Base-by-base conservation (phyloP, 169 alveolate genomes). In the Eimeria falciformis region DNA sequence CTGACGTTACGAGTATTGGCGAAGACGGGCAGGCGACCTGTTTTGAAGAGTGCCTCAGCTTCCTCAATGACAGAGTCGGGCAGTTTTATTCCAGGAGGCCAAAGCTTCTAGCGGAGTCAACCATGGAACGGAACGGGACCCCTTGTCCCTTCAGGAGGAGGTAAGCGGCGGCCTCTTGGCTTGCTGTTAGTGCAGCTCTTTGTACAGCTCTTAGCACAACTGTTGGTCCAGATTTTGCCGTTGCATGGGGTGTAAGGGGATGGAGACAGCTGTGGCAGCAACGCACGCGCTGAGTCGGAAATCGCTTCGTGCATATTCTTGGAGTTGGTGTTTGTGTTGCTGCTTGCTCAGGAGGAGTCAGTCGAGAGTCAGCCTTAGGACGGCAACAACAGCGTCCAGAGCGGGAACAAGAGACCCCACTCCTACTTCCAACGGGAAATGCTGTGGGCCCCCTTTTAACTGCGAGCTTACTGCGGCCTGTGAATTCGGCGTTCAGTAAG, bases 71-170 rank as follows among this genome's bases (percentile, higher is more conserved):
- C 5, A 78, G 69, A 23, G 87, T 78, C 46, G 87, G 87, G 2
- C 87, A 68, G 18, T 46, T 25, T 27, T 78, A 78, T 14, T 27
- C 27, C 0, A 43, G 69, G 71, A 78, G 87, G 27, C 87, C 87
- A 47, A 17, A 78, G 0, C 1, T 78, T 0, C 69, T 47, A 12
- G 66, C 87, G 17, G 68, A 58, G 4, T 47, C 43, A 47, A 46
- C 87, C 87, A 62, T 46, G 46, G 25, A 47, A 25, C 62, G 43
- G 56, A n/a, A n/a, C n/a, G 12, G 4, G 1, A 47, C 69, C 17
- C 68, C 87, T 27, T 78, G 87, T 45, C 87, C 87, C 29, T 78
- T 78, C 50, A 78, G 87, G 27, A n/a, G 87, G 50, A 46, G 87
- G 83, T 73, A n/a, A 73, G 1, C 37, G 21, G 40, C 18, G 40